Evolutionary conservation across 1,284 basidiomycete species (phyloP), one percentile per base, ranked within the genome.

Genomic region (Athelia sp.): DNA sequence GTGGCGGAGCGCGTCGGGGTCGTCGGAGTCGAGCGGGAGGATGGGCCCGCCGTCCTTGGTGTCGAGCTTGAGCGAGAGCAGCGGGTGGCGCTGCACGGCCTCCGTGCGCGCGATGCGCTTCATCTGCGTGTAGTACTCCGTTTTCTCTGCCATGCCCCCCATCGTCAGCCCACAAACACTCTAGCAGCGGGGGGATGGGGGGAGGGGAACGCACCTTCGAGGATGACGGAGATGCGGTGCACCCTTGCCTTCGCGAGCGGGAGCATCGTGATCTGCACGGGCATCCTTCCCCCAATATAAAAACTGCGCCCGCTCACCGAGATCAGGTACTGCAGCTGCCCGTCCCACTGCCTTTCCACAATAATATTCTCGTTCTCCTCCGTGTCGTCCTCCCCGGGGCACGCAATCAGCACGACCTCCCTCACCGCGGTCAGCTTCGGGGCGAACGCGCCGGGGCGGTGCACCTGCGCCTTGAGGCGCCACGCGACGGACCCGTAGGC

Each of bases 321-420:
- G 50, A 98, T 86, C 49, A 87, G 72, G 58, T 92, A 94, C 56
- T 92, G 85, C 61, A 98, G 73, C 63, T 97, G 88, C 52, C 86
- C 79, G 53, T 98, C 95, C 95, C 95, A 99, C 58, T 89, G 84
- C 21, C 93, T 75, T 63, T 97, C 90, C 13, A 98, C 84, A 45
- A 94, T 79, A 52, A 98, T 86, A 57, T 85, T 82, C 60, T 91
- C 91, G 3, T 75, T 80, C 54, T 89, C 89, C 60, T 95, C 92
- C 3, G 74, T 76, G 62, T 89, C 87, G 52, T 91, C 90, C 51
- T 90, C 87, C 14, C 78, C 79, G 0, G 92, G 93, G 45, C 78
- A 81, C 18, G 87, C 79, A 26, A 98, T 81, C 43, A 97, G 78
- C 0, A 75, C 75, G 14, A 98, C 85, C 46, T 95, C 90, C 38